These are phyloP conservation scores for Globisporangium barbulae DNA, from an alignment of 352 stramenopile species.

Conservation along the genomic window DNA sequence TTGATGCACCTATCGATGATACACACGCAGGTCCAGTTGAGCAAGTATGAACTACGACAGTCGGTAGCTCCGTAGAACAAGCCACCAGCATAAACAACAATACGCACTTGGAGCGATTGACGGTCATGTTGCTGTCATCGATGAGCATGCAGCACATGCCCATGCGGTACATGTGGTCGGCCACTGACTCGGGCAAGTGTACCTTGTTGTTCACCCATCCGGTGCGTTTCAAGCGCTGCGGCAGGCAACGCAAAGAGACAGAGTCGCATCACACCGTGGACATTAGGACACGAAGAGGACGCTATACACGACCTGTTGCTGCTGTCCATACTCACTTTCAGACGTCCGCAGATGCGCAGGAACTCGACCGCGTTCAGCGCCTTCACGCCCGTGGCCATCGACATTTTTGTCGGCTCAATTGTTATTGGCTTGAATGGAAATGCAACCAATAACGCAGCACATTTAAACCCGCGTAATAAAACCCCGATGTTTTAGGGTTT, in stretches of 20 bases:
- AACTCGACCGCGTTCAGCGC: slow-evolving; percentile 76
- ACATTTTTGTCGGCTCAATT: slow-evolving; percentile 18
- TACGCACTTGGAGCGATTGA: slow-evolving; percentile 61
- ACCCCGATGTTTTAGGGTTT: too few species aligned
- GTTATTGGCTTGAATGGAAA: background rate
- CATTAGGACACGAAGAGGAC: background rate
- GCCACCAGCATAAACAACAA: background rate
- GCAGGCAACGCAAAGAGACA: background rate
- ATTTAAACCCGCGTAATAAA: background rate
- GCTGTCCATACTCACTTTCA: slow-evolving; percentile 47
- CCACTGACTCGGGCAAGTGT: slow-evolving; percentile 86
- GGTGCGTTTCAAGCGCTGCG: slow-evolving; percentile 86
- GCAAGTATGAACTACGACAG: background rate
- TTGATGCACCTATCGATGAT: slow-evolving; percentile 67
- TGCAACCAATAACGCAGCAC: background rate
- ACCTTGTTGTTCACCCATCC: slow-evolving; percentile 93
- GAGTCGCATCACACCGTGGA: too few species aligned
- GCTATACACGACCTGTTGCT: background rate
- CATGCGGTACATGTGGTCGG: slow-evolving; percentile 94
- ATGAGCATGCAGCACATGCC: slow-evolving; percentile 89
- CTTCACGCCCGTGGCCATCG: slow-evolving; percentile 54
- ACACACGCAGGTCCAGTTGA: background rate
- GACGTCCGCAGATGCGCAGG: slow-evolving; percentile 65
- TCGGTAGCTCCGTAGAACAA: background rate
- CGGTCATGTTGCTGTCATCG: slow-evolving; percentile 59